Base-by-base conservation (phyloP, 108 stramenopile species). In the Cyclotella cryptica region DNA sequence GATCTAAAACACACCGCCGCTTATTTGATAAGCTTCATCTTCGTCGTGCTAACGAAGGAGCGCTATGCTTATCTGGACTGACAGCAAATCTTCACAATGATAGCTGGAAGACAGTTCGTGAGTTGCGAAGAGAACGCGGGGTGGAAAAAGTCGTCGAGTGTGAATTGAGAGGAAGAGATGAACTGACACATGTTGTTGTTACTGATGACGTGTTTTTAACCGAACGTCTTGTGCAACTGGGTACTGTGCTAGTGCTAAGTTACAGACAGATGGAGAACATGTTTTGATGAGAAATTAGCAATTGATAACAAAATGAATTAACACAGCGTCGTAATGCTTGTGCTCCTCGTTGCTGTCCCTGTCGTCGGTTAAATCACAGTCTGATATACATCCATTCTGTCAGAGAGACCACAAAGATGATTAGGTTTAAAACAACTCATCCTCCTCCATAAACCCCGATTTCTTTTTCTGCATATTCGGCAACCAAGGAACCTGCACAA, bases 401-500 rank as follows among this genome's bases (percentile, higher is more conserved):
- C 4, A 35, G 35, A n/a, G 35, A 35, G 6, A 8, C 8, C 8
- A 17, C 6, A 59, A 4, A 28, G 10, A 59, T 59, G 26, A 64
- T 64, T 41, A 45, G 4, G 46, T 41, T 71, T 91, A 93, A 69
- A 90, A 95, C 68, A 87, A 90, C 57, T 90, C 88, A 78, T 95
- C 92, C 18, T 83, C 92, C 72, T 95, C 94, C 80, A 90, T 80
- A 77, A 95, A 93, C 43, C 94, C 94, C 26, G 94, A 85, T 65
- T 88, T 95, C 57, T 88, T 92, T 45, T 85, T 85, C 54, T 88
- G 75, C 94, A 95, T 95, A 54, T 79, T 74, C n/a, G 94, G 94
- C 68, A 95, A 72, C 94, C 94, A 95, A 39, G 94, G 92, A 58
- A 95, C 81, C 71, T 95, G 94, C 17, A 91, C 90, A 58, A 95